These are phyloP conservation scores for Porphyridium purpureum DNA, from an alignment of 23 red algal species.

Conservation along the genomic window DNA sequence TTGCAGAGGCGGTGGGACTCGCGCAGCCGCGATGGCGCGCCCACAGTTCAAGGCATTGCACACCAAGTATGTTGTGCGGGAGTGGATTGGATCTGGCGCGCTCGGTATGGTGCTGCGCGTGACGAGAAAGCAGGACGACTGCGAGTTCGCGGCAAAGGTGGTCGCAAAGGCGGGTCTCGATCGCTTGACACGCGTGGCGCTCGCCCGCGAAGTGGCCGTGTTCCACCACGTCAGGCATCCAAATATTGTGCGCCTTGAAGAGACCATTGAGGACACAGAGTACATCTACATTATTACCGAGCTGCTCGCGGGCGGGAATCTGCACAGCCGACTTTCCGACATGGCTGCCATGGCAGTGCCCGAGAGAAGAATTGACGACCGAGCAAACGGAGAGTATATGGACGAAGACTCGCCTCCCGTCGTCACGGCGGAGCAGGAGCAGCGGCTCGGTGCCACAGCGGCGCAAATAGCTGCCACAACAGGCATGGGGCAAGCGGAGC, in stretches of 20 bases:
- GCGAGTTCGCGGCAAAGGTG: neutral
- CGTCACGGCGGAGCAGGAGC: too few relatives aligned
- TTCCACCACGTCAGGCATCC: slow-evolving; percentile 15
- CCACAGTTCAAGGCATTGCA: too few relatives aligned
- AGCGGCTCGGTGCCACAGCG: too few relatives aligned
- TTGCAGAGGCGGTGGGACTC: too few relatives aligned
- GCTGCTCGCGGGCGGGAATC: slow-evolving; percentile 18
- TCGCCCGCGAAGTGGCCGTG: slow-evolving; percentile 42
- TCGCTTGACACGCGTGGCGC: slow-evolving; percentile 2
- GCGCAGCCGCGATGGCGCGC: too few relatives aligned
- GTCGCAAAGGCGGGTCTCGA: neutral
- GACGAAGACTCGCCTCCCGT: too few relatives aligned
- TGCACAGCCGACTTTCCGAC: too few relatives aligned
- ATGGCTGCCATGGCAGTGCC: too few relatives aligned
- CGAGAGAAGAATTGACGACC: too few relatives aligned
- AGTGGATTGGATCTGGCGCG: neutral
- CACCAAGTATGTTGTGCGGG: neutral
- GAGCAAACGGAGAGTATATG: too few relatives aligned
- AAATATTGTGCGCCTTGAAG: slow-evolving; percentile 24
- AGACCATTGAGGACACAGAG: slow-evolving; percentile 30
- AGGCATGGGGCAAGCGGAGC: slow-evolving; percentile 8
- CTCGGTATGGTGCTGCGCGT: neutral
- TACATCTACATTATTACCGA: slow-evolving; percentile 40
- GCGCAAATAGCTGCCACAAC: slow-evolving; percentile 14
- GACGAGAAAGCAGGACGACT: neutral